phyloP scores from a whole-genome alignment of 148 eudicot species.

The Diospyros lotus region DNA sequence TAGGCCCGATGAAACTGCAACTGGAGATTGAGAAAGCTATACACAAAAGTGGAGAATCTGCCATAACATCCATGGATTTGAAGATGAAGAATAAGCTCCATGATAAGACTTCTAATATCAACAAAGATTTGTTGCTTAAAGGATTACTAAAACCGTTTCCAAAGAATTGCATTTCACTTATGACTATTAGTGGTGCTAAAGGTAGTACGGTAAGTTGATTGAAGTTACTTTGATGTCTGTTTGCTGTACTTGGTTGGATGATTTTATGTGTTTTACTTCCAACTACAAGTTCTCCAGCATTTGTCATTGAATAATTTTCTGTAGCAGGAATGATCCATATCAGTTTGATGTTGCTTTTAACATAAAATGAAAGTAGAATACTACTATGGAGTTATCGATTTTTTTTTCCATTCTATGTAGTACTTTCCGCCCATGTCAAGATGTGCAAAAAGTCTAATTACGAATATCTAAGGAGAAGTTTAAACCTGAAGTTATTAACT shows the following conservation, averaged over 20 bases:
- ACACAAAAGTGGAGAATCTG: constrained; percentile 64
- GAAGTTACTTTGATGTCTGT: neutral
- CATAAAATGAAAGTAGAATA: neutral
- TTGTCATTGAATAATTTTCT: neutral
- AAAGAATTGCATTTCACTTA: constrained; percentile 79
- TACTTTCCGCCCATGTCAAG: neutral
- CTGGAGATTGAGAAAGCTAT: constrained; percentile 76
- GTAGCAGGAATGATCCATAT: constrained; percentile 1
- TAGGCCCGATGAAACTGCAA: constrained; percentile 65
- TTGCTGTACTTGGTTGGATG: neutral
- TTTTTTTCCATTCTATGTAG: neutral
- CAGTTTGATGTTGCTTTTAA: neutral
- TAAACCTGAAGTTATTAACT: neutral
- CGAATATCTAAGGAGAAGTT: neutral
- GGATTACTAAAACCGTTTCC: constrained; percentile 85
- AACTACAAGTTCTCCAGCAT: neutral
- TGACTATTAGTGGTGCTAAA: constrained; percentile 98
- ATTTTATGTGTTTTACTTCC: neutral
- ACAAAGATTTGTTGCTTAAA: constrained; percentile 61
- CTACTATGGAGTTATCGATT: neutral
- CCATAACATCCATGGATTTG: constrained; percentile 65
- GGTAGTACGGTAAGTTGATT: constrained; percentile 83
- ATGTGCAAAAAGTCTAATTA: neutral
- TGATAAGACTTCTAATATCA: constrained; percentile 49
- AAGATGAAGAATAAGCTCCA: constrained; percentile 83